Base-by-base conservation (phyloP, 75 land plant genomes). In the Larix kaempferi region DNA sequence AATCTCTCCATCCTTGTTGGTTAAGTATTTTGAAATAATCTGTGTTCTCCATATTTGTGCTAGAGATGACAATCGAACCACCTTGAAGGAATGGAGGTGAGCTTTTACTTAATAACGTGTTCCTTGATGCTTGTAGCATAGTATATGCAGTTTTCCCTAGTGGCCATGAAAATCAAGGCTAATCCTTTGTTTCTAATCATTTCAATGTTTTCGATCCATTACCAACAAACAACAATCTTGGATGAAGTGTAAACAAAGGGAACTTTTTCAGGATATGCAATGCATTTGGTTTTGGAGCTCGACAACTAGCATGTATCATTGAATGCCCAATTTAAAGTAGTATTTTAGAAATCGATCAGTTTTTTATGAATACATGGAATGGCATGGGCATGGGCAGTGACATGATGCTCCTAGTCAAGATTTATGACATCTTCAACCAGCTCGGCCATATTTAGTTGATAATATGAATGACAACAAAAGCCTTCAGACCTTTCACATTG, bases 211-310 rank as follows among this genome's bases (percentile, higher is more conserved):
- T 97, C 77, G 99, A 97, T 86, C 99, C 99, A 60, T 88, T 97
- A 75, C 94, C 93, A 25, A 82, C 85, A 69, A 91, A 83, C 81
- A 96, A 97, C 83, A 97, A 97, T 72, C 93, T 97, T 78, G 99
- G 99, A 22, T 90, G 99, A 27, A 97, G 99, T 88, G 99, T 97
- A 11, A 94, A 90, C 80, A 87, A 89, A 94, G 99, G 98, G 35
- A 97, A 92, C 78, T 98, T 94, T 76, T 88, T 76, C 73, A 86
- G 99, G 78, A 98, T 98, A 78, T 92, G 95, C 10, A 91, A 91
- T 85, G 99, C 99, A 25, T 94, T 98, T 85, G 87, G 92, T 67
- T 89, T 89, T 85, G 98, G 98, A 59, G 95, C 98, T 52, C 84
- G 86, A 54, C 91, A 87, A 77, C 77, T 97, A 62, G 92, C 88